Base-by-base conservation (phyloP, 768 basidiomycete species). In the Epithele typhae region DNA sequence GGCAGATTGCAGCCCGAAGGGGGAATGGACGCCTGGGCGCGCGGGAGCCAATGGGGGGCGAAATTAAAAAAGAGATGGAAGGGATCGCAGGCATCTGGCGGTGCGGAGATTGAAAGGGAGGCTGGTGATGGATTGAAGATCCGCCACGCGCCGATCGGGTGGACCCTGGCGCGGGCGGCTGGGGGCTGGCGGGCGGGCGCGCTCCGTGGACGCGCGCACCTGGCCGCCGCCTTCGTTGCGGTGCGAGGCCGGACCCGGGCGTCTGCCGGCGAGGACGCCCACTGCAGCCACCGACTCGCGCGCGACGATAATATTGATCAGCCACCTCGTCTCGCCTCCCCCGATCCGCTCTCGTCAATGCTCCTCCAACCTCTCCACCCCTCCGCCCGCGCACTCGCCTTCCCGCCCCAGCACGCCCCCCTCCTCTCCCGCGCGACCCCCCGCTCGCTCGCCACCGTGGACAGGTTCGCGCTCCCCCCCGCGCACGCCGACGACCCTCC, bases 51-150 rank as follows among this genome's bases (percentile, higher is more conserved):
- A 58, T 56, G 59, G 45, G 51, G 35, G 52, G 37, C 32, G 37
- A 55, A 52, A 52, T 55, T 44, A 54, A 54, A 53, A 51, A 43
- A 41, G 32, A 36, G 22, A 40, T 19, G 40, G 17, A 35, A 40
- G 23, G 52, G 38, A 55, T 52, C 51, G 53, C 50, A 56, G 57
- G 44, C 55, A 56, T 55, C 53, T 46, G 52, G 49, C 48, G 53
- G 52, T 56, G 56, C 58, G 56, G 59, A 51, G 61, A 48, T 48
- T 54, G 56, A 56, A 59, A 43, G 57, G 53, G 35, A 36, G 35
- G 25, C 25, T 38, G 55, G 56, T 60, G 51, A 50, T 42, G 21
- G 37, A 46, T 36, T 41, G 22, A 19, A 53, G 54, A 56, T 56
- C 54, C 39, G 55, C 25, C 1, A 25, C 22, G 24, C 22, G 45